Evolutionary conservation across 2,329 filamentous ascomycete genomes (phyloP).

Genomic region (Pseudogymnoascus sp.): DNA sequence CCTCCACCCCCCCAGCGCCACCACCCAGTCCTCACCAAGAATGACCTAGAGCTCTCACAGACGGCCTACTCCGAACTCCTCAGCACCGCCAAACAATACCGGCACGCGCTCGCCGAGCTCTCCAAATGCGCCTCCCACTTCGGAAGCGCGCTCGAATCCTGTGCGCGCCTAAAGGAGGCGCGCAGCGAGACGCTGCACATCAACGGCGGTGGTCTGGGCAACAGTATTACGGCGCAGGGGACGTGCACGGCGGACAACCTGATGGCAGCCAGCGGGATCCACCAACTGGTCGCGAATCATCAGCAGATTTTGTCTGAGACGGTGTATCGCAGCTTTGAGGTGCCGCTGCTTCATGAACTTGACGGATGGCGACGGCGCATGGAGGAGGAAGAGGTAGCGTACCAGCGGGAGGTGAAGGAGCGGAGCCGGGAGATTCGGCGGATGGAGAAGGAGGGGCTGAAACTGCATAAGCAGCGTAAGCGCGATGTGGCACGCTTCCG

Average conservation of each 20-base stretch:
- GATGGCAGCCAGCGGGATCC: constrained; percentile 53
- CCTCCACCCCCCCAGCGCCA: constrained; percentile 46
- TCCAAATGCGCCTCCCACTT: constrained; percentile 55
- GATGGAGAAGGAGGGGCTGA: constrained; percentile 56
- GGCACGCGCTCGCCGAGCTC: constrained; percentile 50
- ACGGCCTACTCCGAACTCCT: constrained; percentile 54
- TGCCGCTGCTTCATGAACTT: constrained; percentile 59
- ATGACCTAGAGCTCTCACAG: constrained; percentile 55
- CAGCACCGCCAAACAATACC: constrained; percentile 54
- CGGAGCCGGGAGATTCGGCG: constrained; percentile 53
- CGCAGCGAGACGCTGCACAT: constrained; percentile 48
- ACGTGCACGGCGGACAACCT: constrained; percentile 55
- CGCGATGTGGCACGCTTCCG: constrained; percentile 54
- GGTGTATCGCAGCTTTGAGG: constrained; percentile 59
- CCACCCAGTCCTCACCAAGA: constrained; percentile 50
- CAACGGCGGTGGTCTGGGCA: constrained; percentile 18
- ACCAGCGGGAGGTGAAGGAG: constrained; percentile 45
- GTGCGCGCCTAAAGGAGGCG: constrained; percentile 59
- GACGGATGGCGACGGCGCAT: constrained; percentile 56
- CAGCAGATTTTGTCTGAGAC: constrained; percentile 62
- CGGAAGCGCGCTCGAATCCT: constrained; percentile 55
- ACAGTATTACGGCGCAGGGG: constrained; percentile 40
- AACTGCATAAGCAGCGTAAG: constrained; percentile 48
- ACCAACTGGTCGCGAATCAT: constrained; percentile 61
- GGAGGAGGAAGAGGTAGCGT: constrained; percentile 55